phyloP scores from a whole-genome alignment of 768 basidiomycete species.

The Mycena chlorophos region DNA sequence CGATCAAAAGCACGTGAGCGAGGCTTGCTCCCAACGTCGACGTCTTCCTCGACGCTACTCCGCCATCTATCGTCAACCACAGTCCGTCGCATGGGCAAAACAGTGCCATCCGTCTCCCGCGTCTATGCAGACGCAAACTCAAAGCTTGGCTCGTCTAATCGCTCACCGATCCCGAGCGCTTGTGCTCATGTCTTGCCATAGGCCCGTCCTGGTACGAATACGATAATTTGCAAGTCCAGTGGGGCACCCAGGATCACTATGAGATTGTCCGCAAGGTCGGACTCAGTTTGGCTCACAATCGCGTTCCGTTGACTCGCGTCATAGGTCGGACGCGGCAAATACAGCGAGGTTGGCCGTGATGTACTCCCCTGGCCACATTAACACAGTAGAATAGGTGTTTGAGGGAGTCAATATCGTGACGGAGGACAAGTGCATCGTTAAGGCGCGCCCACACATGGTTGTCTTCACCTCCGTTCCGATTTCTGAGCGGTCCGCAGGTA shows the following conservation, averaged over 20 bases:
- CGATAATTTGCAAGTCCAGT: slow-evolving; percentile 96
- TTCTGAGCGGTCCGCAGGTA: no score
- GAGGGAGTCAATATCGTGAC: slow-evolving; percentile 90
- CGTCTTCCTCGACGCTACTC: slow-evolving; percentile 11
- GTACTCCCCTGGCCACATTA: no score
- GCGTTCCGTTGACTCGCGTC: no score
- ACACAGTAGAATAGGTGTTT: no score
- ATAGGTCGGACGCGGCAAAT: slow-evolving; percentile 94
- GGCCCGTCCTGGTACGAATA: slow-evolving; percentile 96
- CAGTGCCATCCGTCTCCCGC: slow-evolving; percentile 73
- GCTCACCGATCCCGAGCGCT: neutral
- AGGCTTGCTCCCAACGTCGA: no score
- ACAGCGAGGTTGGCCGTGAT: no score
- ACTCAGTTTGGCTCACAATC: no score
- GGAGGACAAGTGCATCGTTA: slow-evolving; percentile 96
- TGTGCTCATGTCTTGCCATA: neutral
- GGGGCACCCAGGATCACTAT: slow-evolving; percentile 97
- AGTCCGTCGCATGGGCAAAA: slow-evolving; percentile 60
- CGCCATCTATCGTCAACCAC: slow-evolving; percentile 17
- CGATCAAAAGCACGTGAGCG: neutral
- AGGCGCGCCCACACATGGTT: slow-evolving; percentile 40
- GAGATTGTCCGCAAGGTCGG: slow-evolving; percentile 96
- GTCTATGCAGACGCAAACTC: slow-evolving; percentile 89
- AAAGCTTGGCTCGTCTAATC: slow-evolving; percentile 42
- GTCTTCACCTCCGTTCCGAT: neutral